Evolutionary conservation across 306 rosid genomes (phyloP), one percentile per base, ranked within the genome.

Genomic region (Cucumis melo): DNA sequence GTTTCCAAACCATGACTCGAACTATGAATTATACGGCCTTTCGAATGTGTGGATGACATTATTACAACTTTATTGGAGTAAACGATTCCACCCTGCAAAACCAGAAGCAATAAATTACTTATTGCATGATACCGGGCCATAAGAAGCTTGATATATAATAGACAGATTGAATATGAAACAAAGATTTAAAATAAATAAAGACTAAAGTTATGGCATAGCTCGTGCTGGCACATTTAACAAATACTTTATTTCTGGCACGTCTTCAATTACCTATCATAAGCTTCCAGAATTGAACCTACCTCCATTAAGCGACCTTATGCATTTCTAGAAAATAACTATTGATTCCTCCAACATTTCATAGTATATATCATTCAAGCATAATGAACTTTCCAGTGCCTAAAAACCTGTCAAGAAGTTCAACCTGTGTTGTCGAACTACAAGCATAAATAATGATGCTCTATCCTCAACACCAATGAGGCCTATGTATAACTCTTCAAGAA

Each of bases 71-170:
- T 80, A 83, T 93, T 93, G 56, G 97, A 88, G 88, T 93, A 93
- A 80, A 93, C 88, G 78, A 93, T 76, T 76, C 98, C 98, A 55
- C 97, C 98, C 96, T 91, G 92, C 59, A 85, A 84, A 81, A 78
- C 83, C 44, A 39, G 59, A 78, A 17, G 57, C 65, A 85, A 6
- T 67, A 58, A 7, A 42, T 68, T 21, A 42, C 6, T 50, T 50
- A 50, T 50, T 50, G 6, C 74, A 68, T 68, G 20, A 24, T 41
- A 23, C 12, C 12, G 7, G 55, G 21, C 24, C 42, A 68, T 42
- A n/a, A 21, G 36, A 67, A 42, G 56, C 56, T 12, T 42, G 74
- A 68, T 20, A 42, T 44, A 23, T 29, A 68, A 42, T 20, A 36
- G 24, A 68, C 8, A 38, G 16, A 14, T 38, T 17, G 73, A 23